A percentile compares a stretch with the other conserved stretches of the same genome.
These are phyloP conservation scores for Moricandia moricandioides DNA, from an alignment of 345 rosid genomes.

Conservation along the genomic window DNA sequence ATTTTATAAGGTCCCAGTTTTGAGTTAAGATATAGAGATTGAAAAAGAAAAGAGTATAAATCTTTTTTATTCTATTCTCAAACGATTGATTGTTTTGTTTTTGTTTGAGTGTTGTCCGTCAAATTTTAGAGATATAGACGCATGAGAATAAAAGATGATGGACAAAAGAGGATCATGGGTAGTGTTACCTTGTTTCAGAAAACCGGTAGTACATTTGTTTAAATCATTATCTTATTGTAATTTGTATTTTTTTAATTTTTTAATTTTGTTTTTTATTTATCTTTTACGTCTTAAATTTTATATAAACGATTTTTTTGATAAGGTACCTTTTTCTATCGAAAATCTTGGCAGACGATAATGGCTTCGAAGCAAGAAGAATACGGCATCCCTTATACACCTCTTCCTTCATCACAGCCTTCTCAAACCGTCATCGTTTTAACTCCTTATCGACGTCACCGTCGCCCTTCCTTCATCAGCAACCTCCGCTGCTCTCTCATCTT, in stretches of 20 bases:
- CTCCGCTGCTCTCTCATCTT: conserved; percentile 48
- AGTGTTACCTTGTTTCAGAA: background rate
- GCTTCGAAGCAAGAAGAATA: conserved; percentile 40
- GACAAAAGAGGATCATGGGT: background rate
- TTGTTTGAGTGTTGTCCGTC: background rate
- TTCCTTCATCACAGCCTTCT: conserved; percentile 33
- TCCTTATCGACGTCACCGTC: conserved; percentile 36
- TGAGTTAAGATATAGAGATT: background rate
- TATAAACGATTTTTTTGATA: too few relatives aligned
- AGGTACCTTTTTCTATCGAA: too few relatives aligned
- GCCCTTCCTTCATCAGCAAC: conserved; percentile 15
- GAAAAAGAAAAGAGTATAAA: background rate
- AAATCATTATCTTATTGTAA: too few relatives aligned
- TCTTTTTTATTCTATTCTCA: background rate
- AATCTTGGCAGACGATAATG: conserved; percentile 27
- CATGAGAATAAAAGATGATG: background rate
- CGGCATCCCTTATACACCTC: conserved; percentile 38
- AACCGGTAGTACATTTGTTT: too few relatives aligned
- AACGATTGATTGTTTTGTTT: background rate
- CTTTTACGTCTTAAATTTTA: too few relatives aligned
- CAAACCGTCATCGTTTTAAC: conserved; percentile 57
- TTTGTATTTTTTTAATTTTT: too few relatives aligned
- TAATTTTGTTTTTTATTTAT: too few relatives aligned
- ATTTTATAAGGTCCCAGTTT: background rate
- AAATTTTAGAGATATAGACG: background rate